Evolutionary conservation across 805 yeast genomes (phyloP).

Genomic region (Brettanomyces naardenensis): DNA sequence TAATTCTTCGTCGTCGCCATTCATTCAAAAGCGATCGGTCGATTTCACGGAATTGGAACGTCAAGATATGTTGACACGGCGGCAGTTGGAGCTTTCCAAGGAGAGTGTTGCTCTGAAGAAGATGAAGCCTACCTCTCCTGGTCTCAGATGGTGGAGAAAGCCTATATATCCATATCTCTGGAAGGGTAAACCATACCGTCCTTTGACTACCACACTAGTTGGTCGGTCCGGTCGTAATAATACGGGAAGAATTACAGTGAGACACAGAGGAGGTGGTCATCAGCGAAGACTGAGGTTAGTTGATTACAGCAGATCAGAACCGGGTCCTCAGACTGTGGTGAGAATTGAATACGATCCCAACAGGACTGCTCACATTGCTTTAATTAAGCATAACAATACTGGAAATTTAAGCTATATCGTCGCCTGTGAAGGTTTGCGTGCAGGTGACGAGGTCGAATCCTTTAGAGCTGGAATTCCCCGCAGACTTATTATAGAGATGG

Average conservation of each 20-base stretch:
- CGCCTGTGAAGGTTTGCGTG: conserved; percentile 89
- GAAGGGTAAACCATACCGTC: conserved; percentile 74
- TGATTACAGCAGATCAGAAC: conserved; percentile 58
- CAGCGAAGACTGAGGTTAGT: conserved; percentile 79
- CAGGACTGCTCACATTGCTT: conserved; percentile 88
- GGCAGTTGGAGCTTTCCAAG: conserved; percentile 67
- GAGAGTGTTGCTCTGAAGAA: conserved; percentile 65
- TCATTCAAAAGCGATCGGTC: no score
- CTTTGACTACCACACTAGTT: conserved; percentile 65
- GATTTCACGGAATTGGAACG: conserved; percentile 67
- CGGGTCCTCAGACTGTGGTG: conserved; percentile 72
- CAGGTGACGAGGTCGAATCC: conserved; percentile 85
- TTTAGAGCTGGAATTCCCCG: conserved; percentile 84
- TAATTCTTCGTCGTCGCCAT: no score
- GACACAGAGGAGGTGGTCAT: conserved; percentile 97
- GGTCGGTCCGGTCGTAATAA: conserved; percentile 84
- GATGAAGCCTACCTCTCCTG: conserved; percentile 78
- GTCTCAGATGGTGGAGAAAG: conserved; percentile 78
- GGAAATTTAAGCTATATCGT: conserved; percentile 68
- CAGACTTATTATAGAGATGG: conserved; percentile 71
- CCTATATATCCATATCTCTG: conserved; percentile 84
- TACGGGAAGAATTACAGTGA: conserved; percentile 79
- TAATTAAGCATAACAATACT: conserved; percentile 57
- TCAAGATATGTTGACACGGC: conserved; percentile 64
- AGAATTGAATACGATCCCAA: conserved; percentile 95